Base-by-base conservation (phyloP, 2,329 filamentous ascomycete genomes). In the Arthrobotrys sinensis region DNA sequence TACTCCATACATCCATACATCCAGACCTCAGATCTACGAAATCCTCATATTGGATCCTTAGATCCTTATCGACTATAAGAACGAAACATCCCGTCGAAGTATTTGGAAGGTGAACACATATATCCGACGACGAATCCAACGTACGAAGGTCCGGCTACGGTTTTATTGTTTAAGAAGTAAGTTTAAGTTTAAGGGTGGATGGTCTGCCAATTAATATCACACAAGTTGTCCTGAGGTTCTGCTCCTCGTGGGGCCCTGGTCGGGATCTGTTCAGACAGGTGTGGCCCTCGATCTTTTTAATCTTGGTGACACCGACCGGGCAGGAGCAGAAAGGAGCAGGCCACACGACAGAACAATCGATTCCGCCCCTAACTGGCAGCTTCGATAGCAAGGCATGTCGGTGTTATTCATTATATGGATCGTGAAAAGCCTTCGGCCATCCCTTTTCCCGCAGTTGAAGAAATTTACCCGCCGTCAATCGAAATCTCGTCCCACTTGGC, bases 381-480 rank as follows among this genome's bases (percentile, higher is more conserved):
- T 57, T 40, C 46, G 46, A 50, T 50, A 8, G 16, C 7, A 38
- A 8, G 8, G 36, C 36, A 2, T 38, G 36, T 38, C 6, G 24
- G 36, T 38, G 36, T 6, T 38, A 12, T 38, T 12, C 36, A 12
- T 38, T 24, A 48, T 48, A 45, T 45, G 11, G 12, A 45, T 16
- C 10, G n/a, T 14, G 40, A 14, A 45, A 16, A 1, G 10, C 12
- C 11, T 28, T 19, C 28, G 1, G 40, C 32, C 32, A 46, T 36
- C 67, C 43, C 53, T 16, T 63, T 63, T 63, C 60, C 46, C 16
- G 67, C 32, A 50, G 55, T 40, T 52, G 11, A 21, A 68, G 43
- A 36, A 62, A 34, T 76, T 68, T 67, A 67, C 69, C 60, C 70
- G 53, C 52, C 60, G 53, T 53, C 71, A 45, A 63, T 68, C 64